Conservation (phyloP, 306 rosid genomes). For the Casuarina equisetifolia region DNA sequence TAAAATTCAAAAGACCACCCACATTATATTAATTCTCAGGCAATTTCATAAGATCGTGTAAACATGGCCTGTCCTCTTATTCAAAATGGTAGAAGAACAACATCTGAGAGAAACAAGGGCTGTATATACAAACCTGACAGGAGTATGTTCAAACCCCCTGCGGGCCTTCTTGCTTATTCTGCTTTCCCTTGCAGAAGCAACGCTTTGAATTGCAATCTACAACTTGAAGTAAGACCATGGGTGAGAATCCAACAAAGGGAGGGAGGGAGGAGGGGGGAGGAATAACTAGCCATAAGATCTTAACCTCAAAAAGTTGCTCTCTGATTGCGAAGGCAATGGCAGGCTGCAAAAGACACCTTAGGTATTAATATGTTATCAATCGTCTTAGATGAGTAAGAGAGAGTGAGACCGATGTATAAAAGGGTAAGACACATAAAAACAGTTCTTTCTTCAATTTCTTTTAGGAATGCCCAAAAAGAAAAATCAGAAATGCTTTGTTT, state of each 20-base stretch:
- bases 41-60: background rate
- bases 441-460: conserved; percentile 12
- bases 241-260: background rate
- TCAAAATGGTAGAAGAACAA: background rate
- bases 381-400: background rate
- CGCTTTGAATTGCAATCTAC: conserved; percentile 84
- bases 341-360: conserved; percentile 59
- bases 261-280: conserved; percentile 1
- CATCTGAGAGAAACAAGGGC: background rate
- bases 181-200: conserved; percentile 87
- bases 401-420: background rate
- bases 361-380: conserved; percentile 19
- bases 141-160: conserved; percentile 64
- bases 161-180: conserved; percentile 91
- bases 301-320: conserved; percentile 87
- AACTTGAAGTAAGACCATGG: conserved; percentile 17
- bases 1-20: background rate
- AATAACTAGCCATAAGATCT: conserved; percentile 20
- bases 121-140: conserved; percentile 52
- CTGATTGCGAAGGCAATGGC: conserved; percentile 87
- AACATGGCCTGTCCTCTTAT: background rate
- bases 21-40: background rate
- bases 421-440: conserved; percentile 9
- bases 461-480: conserved; percentile 3
- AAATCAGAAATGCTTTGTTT: background rate